Base-by-base conservation (phyloP, 768 basidiomycete genomes). In the Pleurotus citrinopileatus region DNA sequence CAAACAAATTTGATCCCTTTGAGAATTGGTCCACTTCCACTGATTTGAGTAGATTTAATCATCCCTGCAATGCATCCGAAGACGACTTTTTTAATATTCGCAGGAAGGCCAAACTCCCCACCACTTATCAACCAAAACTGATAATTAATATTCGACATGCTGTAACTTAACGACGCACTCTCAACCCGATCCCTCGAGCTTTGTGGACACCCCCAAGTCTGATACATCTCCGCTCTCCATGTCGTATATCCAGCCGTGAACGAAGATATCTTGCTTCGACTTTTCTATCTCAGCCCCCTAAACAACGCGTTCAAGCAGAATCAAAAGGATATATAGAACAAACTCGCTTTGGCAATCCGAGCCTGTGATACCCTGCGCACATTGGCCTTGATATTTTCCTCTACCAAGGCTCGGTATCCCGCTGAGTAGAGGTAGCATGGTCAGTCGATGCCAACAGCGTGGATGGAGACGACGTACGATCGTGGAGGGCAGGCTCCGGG, bases 351-450 rank as follows among this genome's bases (percentile, higher is more conserved):
- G n/a, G 34, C 28, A 2, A 22, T 19, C 9, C 37, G 20, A 8
- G 48, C 17, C 25, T 37, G 15, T 19, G 29, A 12, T 9, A 51
- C 37, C 34, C 68, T 70, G 40, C 67, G 65, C 13, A 79, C 76
- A 51, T 72, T 72, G 29, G 70, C 47, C 62, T 69, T 73, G 32
- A 77, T 80, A 62, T 81, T 83, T 63, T 78, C 80, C 60, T 76
- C 75, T 8, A 79, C 70, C 56, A 83, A 70, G 15, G 67, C 59
- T 26, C 71, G 63, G 44, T 74, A 67, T 0, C 73, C 74, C 42
- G 69, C 71, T 73, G 27, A 4, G 5, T 12, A 26, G 4, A 4
- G 8, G 32, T n/a, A 37, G 13, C 4, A 4, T 34, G 20, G 17
- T 40, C 23, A 44, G 42, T 44, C 20, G 12, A 17, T 2, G n/a